Conservation (phyloP, 2,329 filamentous ascomycete genomes). For the Aureobasidium sp. region DNA sequence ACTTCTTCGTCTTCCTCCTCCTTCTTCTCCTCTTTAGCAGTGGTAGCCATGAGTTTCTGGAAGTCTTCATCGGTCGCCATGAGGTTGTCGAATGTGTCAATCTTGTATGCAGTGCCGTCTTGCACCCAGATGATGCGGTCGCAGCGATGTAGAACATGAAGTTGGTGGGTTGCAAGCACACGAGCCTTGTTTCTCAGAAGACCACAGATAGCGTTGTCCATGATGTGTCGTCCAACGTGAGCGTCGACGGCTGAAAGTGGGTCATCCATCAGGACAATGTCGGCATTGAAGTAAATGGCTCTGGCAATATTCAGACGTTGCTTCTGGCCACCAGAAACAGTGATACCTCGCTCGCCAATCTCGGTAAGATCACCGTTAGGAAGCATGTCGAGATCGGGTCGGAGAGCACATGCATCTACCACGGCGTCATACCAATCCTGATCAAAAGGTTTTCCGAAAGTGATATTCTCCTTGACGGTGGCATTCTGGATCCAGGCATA, state of each 20-base stretch:
- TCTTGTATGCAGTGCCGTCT: slow-evolving; percentile 70
- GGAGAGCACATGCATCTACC: slow-evolving; percentile 77
- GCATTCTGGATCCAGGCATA: slow-evolving; percentile 98
- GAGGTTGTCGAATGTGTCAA: slow-evolving; percentile 84
- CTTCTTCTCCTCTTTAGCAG: slow-evolving; percentile 56
- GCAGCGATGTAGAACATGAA: slow-evolving; percentile 84
- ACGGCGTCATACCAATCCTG: slow-evolving; percentile 75
- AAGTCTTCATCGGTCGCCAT: slow-evolving; percentile 75
- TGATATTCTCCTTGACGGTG: slow-evolving; percentile 78
- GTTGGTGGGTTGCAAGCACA: slow-evolving; percentile 87
- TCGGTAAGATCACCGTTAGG: slow-evolving; percentile 83
- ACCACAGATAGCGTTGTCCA: slow-evolving; percentile 89
- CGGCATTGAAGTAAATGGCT: slow-evolving; percentile 58
- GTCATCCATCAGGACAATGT: slow-evolving; percentile 58
- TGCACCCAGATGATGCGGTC: slow-evolving; percentile 94
- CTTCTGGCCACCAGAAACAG: slow-evolving; percentile 90
- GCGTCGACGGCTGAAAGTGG: slow-evolving; percentile 52
- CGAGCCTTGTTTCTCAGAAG: slow-evolving; percentile 83
- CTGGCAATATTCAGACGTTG: slow-evolving; percentile 91
- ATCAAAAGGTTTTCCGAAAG: slow-evolving; percentile 73
- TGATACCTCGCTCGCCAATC: slow-evolving; percentile 93
- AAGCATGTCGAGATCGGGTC: slow-evolving; percentile 86
- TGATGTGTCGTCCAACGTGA: slow-evolving; percentile 64
- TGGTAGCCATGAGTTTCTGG: slow-evolving; percentile 73
- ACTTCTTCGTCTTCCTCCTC: slow-evolving; percentile 44